Conservation (phyloP, 1,284 basidiomycete species). For the Fistulinella staudtii region DNA sequence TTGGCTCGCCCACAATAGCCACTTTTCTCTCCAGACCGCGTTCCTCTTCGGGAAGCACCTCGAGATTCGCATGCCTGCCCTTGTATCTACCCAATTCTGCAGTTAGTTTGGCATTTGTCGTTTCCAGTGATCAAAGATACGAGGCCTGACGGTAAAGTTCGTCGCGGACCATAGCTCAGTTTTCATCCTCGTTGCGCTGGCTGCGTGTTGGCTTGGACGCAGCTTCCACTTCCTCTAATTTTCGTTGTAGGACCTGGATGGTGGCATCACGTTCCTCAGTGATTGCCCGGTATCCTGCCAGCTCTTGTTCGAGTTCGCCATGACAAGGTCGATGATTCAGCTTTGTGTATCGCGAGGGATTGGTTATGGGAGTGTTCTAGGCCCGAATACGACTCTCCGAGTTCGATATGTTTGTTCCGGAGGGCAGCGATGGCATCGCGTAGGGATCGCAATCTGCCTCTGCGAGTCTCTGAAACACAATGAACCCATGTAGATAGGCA, state of each 20-base stretch:
- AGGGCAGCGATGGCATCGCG: slow-evolving; percentile 44
- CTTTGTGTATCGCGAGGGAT: slow-evolving; percentile 43
- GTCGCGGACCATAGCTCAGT: slow-evolving; percentile 53
- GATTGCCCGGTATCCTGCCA: slow-evolving; percentile 37
- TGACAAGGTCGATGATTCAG: slow-evolving; percentile 45
- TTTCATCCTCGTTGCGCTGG: slow-evolving; percentile 41
- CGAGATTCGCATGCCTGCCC: slow-evolving; percentile 55
- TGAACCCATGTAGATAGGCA: not conserved
- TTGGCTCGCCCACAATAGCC: slow-evolving; percentile 48
- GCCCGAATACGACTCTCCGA: slow-evolving; percentile 47
- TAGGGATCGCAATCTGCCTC: slow-evolving; percentile 48
- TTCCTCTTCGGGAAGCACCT: slow-evolving; percentile 74
- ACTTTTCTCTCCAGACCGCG: slow-evolving; percentile 58
- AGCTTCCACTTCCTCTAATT: slow-evolving; percentile 42
- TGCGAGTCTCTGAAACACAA: slow-evolving; percentile 17
- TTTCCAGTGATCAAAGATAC: slow-evolving; percentile 61
- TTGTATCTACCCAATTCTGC: slow-evolving; percentile 52
- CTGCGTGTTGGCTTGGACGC: slow-evolving; percentile 23
- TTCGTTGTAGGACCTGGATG: slow-evolving; percentile 43
- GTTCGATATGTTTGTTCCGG: slow-evolving; percentile 52
- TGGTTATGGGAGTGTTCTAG: slow-evolving; percentile 46
- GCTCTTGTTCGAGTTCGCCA: slow-evolving; percentile 47
- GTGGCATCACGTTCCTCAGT: slow-evolving; percentile 42
- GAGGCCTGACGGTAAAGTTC: slow-evolving; percentile 61
- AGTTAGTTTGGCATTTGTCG: slow-evolving; percentile 55